Evolutionary conservation across 495 filamentous ascomycete species (phyloP).

Genomic region (Pyronema domesticum): DNA sequence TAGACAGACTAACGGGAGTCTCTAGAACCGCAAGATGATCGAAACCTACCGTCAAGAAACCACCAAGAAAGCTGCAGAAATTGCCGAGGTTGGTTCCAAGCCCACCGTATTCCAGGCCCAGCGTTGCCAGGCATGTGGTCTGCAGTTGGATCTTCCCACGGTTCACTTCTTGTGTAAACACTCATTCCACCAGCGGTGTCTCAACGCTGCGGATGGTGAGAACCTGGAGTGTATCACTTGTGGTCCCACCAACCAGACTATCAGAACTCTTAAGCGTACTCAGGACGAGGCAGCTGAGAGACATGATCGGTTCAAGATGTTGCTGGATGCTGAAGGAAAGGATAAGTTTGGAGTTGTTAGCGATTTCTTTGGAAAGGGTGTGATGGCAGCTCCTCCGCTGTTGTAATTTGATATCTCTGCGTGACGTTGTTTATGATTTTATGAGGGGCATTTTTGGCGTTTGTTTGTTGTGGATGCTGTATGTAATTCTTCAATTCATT

Average conservation of each 20-base stretch:
- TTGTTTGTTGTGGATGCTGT: background rate
- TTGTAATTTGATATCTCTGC: background rate
- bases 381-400: constrained; percentile 41
- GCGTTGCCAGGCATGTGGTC: constrained; percentile 62
- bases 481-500: background rate
- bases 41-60: constrained; percentile 76
- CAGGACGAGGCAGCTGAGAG: constrained; percentile 76
- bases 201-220: constrained; percentile 36
- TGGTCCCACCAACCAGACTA: constrained; percentile 62
- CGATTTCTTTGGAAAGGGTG: constrained; percentile 87
- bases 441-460: background rate
- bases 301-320: constrained; percentile 77
- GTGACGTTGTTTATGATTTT: background rate
- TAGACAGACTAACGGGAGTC: constrained; percentile 7
- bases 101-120: constrained; percentile 80
- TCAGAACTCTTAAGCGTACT: constrained; percentile 56
- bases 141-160: constrained; percentile 59
- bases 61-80: constrained; percentile 55
- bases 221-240: constrained; percentile 72
- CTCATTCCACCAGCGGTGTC: constrained; percentile 66
- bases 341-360: constrained; percentile 77
- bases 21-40: constrained; percentile 63
- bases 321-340: constrained; percentile 45
- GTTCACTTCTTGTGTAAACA: constrained; percentile 97
- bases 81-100: constrained; percentile 54